These are phyloP conservation scores for Spergularia azorica DNA, from an alignment of 179 eudicot species.

Conservation along the genomic window DNA sequence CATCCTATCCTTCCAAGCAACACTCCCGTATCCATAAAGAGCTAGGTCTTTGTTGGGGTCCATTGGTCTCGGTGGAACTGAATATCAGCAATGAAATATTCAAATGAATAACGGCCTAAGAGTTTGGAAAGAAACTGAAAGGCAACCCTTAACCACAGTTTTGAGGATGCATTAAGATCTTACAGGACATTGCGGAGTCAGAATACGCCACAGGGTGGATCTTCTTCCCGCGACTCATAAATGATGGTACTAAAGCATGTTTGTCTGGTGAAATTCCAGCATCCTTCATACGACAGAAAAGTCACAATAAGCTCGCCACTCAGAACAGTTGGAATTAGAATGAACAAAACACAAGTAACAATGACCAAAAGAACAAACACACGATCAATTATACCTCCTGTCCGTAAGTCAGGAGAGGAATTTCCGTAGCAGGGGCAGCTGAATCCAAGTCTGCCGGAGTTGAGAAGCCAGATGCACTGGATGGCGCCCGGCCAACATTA, in stretches of 20 bases:
- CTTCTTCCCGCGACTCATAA: slow-evolving; percentile 72
- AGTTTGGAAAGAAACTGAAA: not conserved
- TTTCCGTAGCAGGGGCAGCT: slow-evolving; percentile 45
- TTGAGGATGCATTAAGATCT: slow-evolving; percentile 25
- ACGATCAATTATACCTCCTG: slow-evolving; percentile 57
- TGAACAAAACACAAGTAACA: not conserved
- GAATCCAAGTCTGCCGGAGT: slow-evolving; percentile 76
- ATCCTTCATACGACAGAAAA: slow-evolving; percentile 50
- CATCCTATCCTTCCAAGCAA: slow-evolving; percentile 99
- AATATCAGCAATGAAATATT: slow-evolving; percentile 6
- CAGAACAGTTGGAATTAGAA: not conserved
- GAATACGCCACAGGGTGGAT: slow-evolving; percentile 69
- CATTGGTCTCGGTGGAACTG: slow-evolving; percentile 82
- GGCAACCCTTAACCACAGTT: not conserved
- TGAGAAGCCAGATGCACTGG: slow-evolving; percentile 68
- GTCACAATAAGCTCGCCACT: slow-evolving; percentile 1
- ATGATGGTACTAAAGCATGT: slow-evolving; percentile 90
- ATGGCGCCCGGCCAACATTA: slow-evolving; percentile 53
- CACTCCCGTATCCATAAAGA: slow-evolving; percentile 86
- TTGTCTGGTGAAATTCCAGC: slow-evolving; percentile 76
- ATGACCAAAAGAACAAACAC: not conserved
- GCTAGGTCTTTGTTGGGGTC: slow-evolving; percentile 95
- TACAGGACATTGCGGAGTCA: slow-evolving; percentile 76
- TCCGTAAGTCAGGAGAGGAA: slow-evolving; percentile 86
- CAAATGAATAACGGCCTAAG: not conserved